A percentile compares a stretch with the other conserved stretches of the same genome.
These are phyloP conservation scores for Conticribra weissflogii DNA, from an alignment of 108 stramenopile species.

Conservation along the genomic window DNA sequence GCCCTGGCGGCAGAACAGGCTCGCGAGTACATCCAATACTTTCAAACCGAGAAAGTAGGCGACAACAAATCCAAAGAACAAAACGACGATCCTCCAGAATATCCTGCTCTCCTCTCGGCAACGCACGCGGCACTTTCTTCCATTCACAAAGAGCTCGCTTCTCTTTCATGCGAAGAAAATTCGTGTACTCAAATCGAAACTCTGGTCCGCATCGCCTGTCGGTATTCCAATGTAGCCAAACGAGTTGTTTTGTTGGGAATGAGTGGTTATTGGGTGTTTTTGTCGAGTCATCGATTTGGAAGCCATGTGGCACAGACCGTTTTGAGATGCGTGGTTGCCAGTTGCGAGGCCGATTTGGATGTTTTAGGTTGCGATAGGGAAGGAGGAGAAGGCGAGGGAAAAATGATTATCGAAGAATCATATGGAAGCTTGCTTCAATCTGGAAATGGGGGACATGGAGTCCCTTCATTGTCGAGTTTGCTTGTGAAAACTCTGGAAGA, in stretches of 20 bases:
- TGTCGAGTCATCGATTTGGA: conserved; percentile 85
- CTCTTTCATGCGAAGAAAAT: conserved; percentile 79
- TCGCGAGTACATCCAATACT: conserved; percentile 48
- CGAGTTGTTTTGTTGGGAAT: conserved; percentile 58
- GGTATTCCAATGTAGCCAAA: conserved; percentile 68
- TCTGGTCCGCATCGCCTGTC: conserved; percentile 63
- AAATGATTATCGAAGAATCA: conserved; percentile 59
- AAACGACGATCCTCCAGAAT: conserved; percentile 45
- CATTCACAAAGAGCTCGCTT: conserved; percentile 79
- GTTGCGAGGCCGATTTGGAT: conserved; percentile 50
- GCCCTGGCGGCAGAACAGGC: conserved; percentile 61
- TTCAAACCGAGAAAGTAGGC: conserved; percentile 5
- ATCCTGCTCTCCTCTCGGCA: conserved; percentile 68
- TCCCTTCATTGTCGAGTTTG: conserved; percentile 42
- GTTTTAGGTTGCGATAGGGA: conserved; percentile 38
- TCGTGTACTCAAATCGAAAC: conserved; percentile 73
- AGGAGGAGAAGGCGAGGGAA: conserved; percentile 41
- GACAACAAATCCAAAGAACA: conserved; percentile 12
- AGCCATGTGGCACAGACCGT: conserved; percentile 86
- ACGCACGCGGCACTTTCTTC: conserved; percentile 78
- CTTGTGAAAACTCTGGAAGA: conserved; percentile 62
- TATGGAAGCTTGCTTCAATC: conserved; percentile 21
- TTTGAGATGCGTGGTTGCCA: conserved; percentile 50
- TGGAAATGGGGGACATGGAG: conserved; percentile 22
- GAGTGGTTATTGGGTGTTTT: conserved; percentile 67